Evolutionary conservation across 208 protist species (phyloP).

Genomic region (Vickermania ingenoplastis): DNA sequence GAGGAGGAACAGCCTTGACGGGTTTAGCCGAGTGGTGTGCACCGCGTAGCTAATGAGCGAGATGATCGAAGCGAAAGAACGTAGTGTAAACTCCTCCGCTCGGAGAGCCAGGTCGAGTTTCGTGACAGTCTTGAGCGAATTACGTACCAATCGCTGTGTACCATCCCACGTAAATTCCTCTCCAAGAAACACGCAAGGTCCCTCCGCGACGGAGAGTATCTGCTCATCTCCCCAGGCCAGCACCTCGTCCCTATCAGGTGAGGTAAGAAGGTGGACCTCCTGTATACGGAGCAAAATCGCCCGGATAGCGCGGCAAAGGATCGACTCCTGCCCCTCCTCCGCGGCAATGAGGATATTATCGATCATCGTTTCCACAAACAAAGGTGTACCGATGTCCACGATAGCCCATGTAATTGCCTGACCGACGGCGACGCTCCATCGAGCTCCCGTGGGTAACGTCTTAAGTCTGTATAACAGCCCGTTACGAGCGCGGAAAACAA

Average conservation of each 20-base stretch:
- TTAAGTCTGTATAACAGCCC: neutral
- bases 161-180: neutral
- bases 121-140: neutral
- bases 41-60: neutral
- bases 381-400: neutral
- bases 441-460: no score
- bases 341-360: neutral
- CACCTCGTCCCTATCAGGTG: neutral
- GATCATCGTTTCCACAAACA: neutral
- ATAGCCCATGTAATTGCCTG: no score
- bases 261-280: neutral
- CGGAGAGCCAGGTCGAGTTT: neutral
- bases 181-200: no score
- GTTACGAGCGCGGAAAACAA: neutral
- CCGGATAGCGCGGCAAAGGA: neutral
- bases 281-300: neutral
- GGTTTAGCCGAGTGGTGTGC: constrained; percentile 3
- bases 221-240: neutral
- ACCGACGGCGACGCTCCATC: no score
- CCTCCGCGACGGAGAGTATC: no score
- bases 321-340: neutral
- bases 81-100: neutral
- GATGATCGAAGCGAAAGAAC: neutral
- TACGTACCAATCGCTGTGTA: neutral
- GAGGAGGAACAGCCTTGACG: neutral